A percentile compares a stretch with the other conserved stretches of the same genome.
These are phyloP conservation scores for Plasmodium ovale DNA, from an alignment of 169 alveolate species.

Conservation along the genomic window DNA sequence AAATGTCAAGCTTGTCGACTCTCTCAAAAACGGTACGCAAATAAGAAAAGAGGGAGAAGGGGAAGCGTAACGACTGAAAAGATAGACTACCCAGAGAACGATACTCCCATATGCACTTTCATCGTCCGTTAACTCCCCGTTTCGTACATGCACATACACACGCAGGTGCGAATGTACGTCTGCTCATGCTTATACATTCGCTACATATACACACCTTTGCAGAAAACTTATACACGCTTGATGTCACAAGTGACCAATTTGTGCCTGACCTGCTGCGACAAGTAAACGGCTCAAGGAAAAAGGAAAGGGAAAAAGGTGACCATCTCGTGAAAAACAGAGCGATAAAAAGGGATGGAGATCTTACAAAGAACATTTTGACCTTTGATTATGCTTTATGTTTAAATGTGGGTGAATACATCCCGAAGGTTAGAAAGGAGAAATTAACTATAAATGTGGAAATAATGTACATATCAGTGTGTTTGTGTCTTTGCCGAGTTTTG, in stretches of 20 bases:
- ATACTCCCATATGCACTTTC: neutral
- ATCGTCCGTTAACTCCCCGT: no score
- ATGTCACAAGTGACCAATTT: conserved; percentile 50
- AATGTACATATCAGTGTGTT: neutral
- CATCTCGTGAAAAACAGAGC: neutral
- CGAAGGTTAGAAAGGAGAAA: conserved; percentile 28
- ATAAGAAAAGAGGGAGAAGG: neutral
- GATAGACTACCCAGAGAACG: neutral
- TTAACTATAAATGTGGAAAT: no score
- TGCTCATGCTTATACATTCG: neutral
- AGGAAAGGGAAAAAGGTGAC: neutral
- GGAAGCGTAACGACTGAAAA: neutral
- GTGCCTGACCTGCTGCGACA: conserved; percentile 8
- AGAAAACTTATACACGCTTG: conserved; percentile 36
- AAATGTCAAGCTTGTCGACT: conserved; percentile 38
- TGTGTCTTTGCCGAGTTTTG: neutral
- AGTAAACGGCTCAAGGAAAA: conserved; percentile 12
- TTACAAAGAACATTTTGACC: neutral
- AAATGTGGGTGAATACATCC: conserved; percentile 69
- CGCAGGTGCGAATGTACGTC: neutral
- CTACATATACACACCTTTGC: neutral
- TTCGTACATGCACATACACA: neutral
- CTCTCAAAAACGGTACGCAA: conserved; percentile 31
- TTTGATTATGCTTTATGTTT: conserved; percentile 65
- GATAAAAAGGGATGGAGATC: conserved; percentile 4